These are phyloP conservation scores for Agastache rugosa DNA, from an alignment of 257 asterid genomes.

Conservation along the genomic window DNA sequence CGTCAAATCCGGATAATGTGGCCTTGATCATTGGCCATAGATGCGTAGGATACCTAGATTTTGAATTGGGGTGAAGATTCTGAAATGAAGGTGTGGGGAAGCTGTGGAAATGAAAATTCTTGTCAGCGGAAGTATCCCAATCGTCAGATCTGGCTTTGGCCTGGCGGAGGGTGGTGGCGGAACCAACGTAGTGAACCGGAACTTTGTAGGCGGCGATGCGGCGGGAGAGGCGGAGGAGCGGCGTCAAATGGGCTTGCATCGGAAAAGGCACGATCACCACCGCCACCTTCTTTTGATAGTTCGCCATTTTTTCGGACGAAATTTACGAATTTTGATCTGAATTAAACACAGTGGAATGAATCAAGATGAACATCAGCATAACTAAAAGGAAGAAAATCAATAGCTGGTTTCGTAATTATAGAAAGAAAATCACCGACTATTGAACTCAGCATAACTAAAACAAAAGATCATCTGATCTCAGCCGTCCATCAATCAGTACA, in stretches of 20 bases:
- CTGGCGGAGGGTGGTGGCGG: conserved; percentile 46
- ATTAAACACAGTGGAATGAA: too few species aligned
- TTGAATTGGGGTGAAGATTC: conserved; percentile 46
- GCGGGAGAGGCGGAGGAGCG: conserved; percentile 45
- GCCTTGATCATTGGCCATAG: conserved; percentile 40
- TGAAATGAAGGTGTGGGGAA: conserved; percentile 15
- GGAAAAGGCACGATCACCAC: conserved; percentile 45
- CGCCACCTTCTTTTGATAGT: background rate
- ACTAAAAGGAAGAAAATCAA: too few species aligned
- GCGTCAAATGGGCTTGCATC: conserved; percentile 52
- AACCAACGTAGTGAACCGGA: conserved; percentile 42
- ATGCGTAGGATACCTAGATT: conserved; percentile 49
- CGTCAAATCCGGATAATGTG: conserved; percentile 27
- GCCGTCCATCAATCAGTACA: background rate
- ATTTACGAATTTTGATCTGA: too few species aligned
- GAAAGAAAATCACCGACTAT: background rate
- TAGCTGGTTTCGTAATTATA: background rate
- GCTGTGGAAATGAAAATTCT: conserved; percentile 35
- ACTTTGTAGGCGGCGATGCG: conserved; percentile 39
- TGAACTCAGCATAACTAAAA: background rate
- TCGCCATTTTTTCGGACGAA: background rate
- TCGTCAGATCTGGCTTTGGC: conserved; percentile 34
- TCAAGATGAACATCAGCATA: too few species aligned
- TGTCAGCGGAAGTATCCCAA: conserved; percentile 30
- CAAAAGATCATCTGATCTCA: background rate